Base-by-base conservation (phyloP, 2,329 filamentous ascomycete species). In the Alternaria incomplexa region DNA sequence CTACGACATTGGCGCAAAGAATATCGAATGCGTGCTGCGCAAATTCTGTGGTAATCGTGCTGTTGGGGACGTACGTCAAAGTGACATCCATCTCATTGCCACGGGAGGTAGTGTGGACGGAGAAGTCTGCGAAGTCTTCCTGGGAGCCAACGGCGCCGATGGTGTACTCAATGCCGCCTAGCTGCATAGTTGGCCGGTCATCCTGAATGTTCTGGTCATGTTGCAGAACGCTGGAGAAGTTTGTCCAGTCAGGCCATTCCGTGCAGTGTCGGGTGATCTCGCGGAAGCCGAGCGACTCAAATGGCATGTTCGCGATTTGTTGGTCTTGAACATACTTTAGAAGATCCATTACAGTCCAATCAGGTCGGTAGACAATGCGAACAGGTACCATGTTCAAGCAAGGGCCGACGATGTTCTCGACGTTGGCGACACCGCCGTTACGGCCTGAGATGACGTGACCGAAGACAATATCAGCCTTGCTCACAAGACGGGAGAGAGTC, bases 41-140 rank as follows among this genome's bases (percentile, higher is more conserved):
- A 65, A 86, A 87, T 45, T 83, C 85, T 11, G 82, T 81, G 53
- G 85, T 83, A 69, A 88, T 83, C 40, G 85, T 85, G 68, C 69
- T 75, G 54, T 76, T 76, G 6, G 74, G 74, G n/a, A 73, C 72
- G 48, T 75, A 77, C 3, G 74, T 76, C 45, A 78, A 65, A 4
- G 60, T 62, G 22, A 77, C 64, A 50, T 78, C 76, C 47, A 78
- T 66, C n/a, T 73, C 61, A 10, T 70, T 68, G 26, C 65, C 61
- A 9, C 65, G 66, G 0, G 73, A 70, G 4, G 71, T 73, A 3
- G 75, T 75, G 15, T 74, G 59, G 46, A 79, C 68, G 10, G 73
- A 75, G 15, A 79, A 71, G 63, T 79, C 77, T 22, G 75, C 76
- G 32, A 76, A 76, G 52, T 79, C 76, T 67, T 77, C 72, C 47